These are phyloP conservation scores for Linnemannia schmuckeri DNA, from an alignment of 192 early-diverging fungal genomes.

Conservation along the genomic window DNA sequence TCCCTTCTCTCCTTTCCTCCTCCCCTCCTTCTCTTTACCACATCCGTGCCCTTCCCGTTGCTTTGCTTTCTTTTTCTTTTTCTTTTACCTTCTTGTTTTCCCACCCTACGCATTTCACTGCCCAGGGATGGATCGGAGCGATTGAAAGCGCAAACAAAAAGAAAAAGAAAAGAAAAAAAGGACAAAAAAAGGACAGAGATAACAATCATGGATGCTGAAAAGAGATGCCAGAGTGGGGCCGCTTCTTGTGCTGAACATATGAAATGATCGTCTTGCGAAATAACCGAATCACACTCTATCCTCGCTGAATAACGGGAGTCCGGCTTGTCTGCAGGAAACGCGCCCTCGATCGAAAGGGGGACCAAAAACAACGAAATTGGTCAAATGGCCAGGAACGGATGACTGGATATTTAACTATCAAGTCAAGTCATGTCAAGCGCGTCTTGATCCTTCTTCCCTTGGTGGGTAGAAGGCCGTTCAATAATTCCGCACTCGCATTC, in stretches of 20 bases:
- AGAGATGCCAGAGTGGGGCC: slow-evolving; percentile 22
- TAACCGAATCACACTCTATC: slow-evolving; percentile 12
- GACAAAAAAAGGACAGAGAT: background rate
- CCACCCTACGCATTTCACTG: slow-evolving; percentile 2
- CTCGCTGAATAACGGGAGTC: slow-evolving; percentile 1
- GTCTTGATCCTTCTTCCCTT: slow-evolving; percentile 29
- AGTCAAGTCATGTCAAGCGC: slow-evolving; percentile 29
- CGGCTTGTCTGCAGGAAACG: background rate
- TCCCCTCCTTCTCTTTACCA: slow-evolving; percentile 1
- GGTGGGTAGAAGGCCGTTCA: slow-evolving; percentile 25
- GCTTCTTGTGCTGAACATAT: slow-evolving; percentile 6
- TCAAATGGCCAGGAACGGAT: background rate
- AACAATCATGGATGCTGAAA: slow-evolving; percentile 18
- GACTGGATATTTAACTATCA: background rate
- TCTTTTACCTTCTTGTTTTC: slow-evolving; percentile 12
- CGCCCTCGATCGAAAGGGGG: background rate
- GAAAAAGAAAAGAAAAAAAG: slow-evolving; percentile 7
- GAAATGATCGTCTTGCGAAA: slow-evolving; percentile 18
- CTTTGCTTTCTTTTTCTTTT: background rate
- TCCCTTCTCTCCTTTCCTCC: background rate
- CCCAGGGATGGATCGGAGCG: background rate
- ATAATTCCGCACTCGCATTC: background rate
- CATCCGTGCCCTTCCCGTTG: background rate
- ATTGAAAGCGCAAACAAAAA: slow-evolving; percentile 8
- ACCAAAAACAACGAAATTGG: background rate